Evolutionary conservation across 1,284 basidiomycete species (phyloP), one percentile per base, ranked within the genome.

Genomic region (Fomes fomentarius): DNA sequence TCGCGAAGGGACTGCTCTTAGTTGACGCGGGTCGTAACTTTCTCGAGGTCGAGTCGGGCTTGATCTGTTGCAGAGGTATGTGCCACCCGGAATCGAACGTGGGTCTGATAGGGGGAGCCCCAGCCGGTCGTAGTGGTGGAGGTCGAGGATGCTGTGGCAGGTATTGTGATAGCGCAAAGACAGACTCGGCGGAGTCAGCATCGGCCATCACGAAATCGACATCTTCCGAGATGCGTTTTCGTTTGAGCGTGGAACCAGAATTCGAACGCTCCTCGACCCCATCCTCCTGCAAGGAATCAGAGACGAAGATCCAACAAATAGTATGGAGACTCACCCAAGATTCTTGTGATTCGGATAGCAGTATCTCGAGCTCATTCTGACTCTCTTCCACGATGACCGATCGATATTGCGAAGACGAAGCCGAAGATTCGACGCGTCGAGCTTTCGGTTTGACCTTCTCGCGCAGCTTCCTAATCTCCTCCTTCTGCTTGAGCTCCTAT

Each of bases 401-500:
- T 12, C 11, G n/a, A 4, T 30, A 26, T 26, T 24, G 22, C 14
- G 17, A 8, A 15, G 12, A 15, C 11, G 24, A 39, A 10, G 21
- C 14, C 2, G 37, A 31, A 21, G 21, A 39, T 22, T 52, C 33
- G 8, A 38, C 34, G 1, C 37, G 40, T 15, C 33, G 40, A 6
- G 24, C 49, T 14, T 52, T 47, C 5, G 45, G 30, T 26, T 38
- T 47, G 35, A 33, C 25, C 46, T 62, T 42, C 34, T 56, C 42
- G 34, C 54, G 55, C 22, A 64, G 46, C 25, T 35, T 43, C 19
- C 46, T 50, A n/a, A 67, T 60, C 28, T 57, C 55, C 3, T 43
- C 47, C 43, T 62, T 58, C 51, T 64, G 60, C 35, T 63, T 62
- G 19, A 25, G 25, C 28, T 61, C 65, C 65, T 66, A 34, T 7